phyloP scores from a whole-genome alignment of 1,139 yeast genomes.

The Pichia inconspicua region DNA sequence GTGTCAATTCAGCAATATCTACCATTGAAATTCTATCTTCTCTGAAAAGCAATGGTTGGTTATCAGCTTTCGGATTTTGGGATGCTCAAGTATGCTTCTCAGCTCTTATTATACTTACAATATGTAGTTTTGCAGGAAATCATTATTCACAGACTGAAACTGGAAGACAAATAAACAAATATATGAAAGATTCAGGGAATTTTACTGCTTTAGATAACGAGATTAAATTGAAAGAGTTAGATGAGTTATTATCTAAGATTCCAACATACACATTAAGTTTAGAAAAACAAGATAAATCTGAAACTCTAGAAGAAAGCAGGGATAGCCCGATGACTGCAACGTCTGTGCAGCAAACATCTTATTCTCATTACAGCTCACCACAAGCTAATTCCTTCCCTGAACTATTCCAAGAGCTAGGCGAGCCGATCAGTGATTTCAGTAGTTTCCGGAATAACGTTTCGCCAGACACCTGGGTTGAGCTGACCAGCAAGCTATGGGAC shows the following conservation, averaged over 20 bases:
- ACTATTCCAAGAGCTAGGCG: slow-evolving; percentile 2
- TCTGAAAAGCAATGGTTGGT: slow-evolving; percentile 31
- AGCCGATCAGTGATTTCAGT: slow-evolving; percentile 8
- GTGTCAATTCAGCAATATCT: slow-evolving; percentile 34
- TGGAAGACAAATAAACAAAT: slow-evolving; percentile 31
- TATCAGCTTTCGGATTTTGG: slow-evolving; percentile 42
- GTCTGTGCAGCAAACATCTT: not conserved
- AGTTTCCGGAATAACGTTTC: slow-evolving; percentile 12
- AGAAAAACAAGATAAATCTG: not conserved
- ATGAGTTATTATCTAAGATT: slow-evolving; percentile 12
- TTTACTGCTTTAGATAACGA: slow-evolving; percentile 36
- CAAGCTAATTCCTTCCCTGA: not conserved
- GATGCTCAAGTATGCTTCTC: slow-evolving; percentile 42
- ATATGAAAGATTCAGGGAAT: slow-evolving; percentile 37
- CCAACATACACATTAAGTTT: slow-evolving; percentile 1
- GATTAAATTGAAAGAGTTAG: slow-evolving; percentile 26
- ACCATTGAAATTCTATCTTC: slow-evolving; percentile 34
- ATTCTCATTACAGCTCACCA: not conserved
- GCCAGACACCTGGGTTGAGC: slow-evolving; percentile 12
- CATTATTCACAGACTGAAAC: slow-evolving; percentile 28
- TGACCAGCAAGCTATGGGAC: slow-evolving; percentile 12
- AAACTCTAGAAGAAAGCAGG: not conserved
- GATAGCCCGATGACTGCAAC: not conserved
- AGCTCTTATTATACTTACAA: slow-evolving; percentile 30
- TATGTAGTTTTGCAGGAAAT: slow-evolving; percentile 32